A percentile compares a stretch with the other conserved stretches of the same genome.
These are phyloP conservation scores for Fusarium burgessii DNA, from an alignment of 2,329 filamentous ascomycete species.

Conservation along the genomic window DNA sequence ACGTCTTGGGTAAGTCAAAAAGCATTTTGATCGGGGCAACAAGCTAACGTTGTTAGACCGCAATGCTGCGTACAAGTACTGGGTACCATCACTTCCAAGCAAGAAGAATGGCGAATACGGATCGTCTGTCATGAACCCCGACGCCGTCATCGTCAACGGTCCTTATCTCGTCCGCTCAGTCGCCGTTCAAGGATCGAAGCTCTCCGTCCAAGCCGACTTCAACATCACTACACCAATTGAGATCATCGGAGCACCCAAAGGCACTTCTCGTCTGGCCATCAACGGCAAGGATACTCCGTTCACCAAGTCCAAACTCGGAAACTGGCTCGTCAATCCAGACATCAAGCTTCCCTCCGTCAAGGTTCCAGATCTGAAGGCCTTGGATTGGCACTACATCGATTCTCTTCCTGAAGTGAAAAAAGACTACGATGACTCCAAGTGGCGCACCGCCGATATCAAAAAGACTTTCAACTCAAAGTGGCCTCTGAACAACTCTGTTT, in stretches of 20 bases:
- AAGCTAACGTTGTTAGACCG: constrained; percentile 58
- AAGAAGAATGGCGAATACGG: constrained; percentile 47
- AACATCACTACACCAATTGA: constrained; percentile 77
- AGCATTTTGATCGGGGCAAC: rapidly evolving
- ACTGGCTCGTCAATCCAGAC: constrained; percentile 62
- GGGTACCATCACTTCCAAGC: constrained; percentile 68
- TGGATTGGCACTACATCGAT: constrained; percentile 78
- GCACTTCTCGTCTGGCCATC: constrained; percentile 58
- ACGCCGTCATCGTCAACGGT: constrained; percentile 65
- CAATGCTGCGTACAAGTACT: constrained; percentile 76
- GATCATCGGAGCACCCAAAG: constrained; percentile 71
- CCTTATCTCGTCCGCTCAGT: constrained; percentile 74
- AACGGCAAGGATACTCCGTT: constrained; percentile 56
- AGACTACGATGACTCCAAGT: constrained; percentile 75
- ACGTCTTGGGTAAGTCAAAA: constrained; percentile 51
- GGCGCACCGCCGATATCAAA: constrained; percentile 70
- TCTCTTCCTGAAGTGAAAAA: constrained; percentile 75
- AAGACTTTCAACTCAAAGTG: constrained; percentile 70
- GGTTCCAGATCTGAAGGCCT: constrained; percentile 65
- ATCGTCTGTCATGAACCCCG: constrained; percentile 50
- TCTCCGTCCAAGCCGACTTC: constrained; percentile 77
- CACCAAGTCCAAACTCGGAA: constrained; percentile 55
- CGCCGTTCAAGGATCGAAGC: constrained; percentile 63
- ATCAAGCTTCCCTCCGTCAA: constrained; percentile 65
- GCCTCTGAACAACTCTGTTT: constrained; percentile 71